Evolutionary conservation across 2,329 filamentous ascomycete species (phyloP).

Genomic region (Colletotrichum cuscutae): DNA sequence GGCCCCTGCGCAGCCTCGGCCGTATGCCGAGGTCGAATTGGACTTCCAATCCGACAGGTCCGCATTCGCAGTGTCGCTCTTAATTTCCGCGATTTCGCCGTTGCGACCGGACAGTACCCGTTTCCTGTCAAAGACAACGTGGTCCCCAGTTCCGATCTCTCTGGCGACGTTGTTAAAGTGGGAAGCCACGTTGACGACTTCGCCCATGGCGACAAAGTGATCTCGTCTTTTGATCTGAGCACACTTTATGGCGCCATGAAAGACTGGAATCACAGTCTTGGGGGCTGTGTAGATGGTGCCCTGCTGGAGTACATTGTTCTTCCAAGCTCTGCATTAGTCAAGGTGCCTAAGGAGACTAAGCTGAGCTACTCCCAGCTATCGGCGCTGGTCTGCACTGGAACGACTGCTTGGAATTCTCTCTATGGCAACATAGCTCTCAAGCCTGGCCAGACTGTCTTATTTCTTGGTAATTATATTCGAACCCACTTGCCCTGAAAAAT

Average conservation of each 20-base stretch:
- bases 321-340: slow-evolving; percentile 50
- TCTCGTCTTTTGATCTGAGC: slow-evolving; percentile 39
- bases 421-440: slow-evolving; percentile 52
- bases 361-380: slow-evolving; percentile 49
- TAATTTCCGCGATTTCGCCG: slow-evolving; percentile 48
- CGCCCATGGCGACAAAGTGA: slow-evolving; percentile 45
- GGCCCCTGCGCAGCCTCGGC: no score
- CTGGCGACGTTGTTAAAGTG: slow-evolving; percentile 46
- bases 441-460: slow-evolving; percentile 50
- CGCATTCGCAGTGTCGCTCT: slow-evolving; percentile 43
- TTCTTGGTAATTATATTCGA: slow-evolving; percentile 41
- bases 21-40: no score
- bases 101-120: slow-evolving; percentile 43
- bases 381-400: slow-evolving; percentile 53
- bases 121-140: slow-evolving; percentile 45
- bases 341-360: slow-evolving; percentile 48
- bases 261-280: slow-evolving; percentile 38
- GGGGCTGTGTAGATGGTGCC: slow-evolving; percentile 48
- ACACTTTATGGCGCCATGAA: slow-evolving; percentile 41
- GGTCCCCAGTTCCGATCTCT: slow-evolving; percentile 48
- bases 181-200: slow-evolving; percentile 41
- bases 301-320: slow-evolving; percentile 54
- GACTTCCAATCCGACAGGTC: no score
- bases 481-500: no score
- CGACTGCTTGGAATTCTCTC: slow-evolving; percentile 60